Conservation (phyloP, 2,329 filamentous ascomycete genomes). For the Penicillium concentricum region DNA sequence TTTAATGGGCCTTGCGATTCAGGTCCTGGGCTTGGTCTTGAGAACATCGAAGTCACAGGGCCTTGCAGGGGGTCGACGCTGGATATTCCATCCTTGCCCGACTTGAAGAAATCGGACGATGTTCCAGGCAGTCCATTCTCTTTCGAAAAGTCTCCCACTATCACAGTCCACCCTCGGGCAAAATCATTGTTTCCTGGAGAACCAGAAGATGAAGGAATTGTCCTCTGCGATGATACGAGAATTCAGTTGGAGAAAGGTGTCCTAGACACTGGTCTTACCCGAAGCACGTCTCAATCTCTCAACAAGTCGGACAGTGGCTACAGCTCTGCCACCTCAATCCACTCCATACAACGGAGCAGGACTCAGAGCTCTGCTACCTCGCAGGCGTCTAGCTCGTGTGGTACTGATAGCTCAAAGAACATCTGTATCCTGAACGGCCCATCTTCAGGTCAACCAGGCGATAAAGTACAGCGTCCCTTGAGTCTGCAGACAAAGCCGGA, state of each 20-base stretch:
- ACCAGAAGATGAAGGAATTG: constrained; percentile 23
- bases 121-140: constrained; percentile 35
- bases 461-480: constrained; percentile 18
- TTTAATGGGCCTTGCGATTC: constrained; percentile 16
- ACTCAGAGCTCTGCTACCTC: constrained; percentile 29
- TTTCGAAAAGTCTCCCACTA: constrained; percentile 34
- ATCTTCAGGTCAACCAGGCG: not conserved
- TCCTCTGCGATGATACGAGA: constrained; percentile 17
- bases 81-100: constrained; percentile 18
- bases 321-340: constrained; percentile 36
- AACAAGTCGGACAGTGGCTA: constrained; percentile 41
- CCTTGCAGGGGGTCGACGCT: constrained; percentile 12
- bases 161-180: constrained; percentile 6
- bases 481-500: constrained; percentile 19
- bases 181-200: constrained; percentile 18
- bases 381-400: constrained; percentile 24
- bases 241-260: constrained; percentile 14
- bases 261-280: constrained; percentile 11
- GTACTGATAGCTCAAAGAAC: constrained; percentile 14
- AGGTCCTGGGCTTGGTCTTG: constrained; percentile 16
- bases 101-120: constrained; percentile 23
- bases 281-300: constrained; percentile 24
- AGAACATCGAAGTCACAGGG: constrained; percentile 9
- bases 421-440: constrained; percentile 2
- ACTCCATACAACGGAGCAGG: constrained; percentile 27